phyloP scores from a whole-genome alignment of 768 basidiomycete species.

The Kwoniella mangroviensis region DNA sequence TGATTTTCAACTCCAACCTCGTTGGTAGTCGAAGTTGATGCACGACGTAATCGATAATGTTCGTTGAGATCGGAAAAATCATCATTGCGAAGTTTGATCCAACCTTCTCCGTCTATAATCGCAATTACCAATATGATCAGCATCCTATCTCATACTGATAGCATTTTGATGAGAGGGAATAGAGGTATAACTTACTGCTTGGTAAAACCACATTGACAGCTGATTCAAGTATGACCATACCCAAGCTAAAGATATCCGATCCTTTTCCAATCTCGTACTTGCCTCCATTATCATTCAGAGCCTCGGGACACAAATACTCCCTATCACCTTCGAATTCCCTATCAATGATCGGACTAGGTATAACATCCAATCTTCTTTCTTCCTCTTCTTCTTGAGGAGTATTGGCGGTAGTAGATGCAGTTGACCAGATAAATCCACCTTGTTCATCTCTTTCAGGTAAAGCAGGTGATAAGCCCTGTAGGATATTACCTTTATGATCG shows the following conservation, averaged over 20 bases:
- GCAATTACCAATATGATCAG: background rate
- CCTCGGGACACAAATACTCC: constrained; percentile 93
- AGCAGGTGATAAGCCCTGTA: constrained; percentile 40
- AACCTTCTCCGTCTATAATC: constrained; percentile 76
- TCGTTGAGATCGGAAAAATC: constrained; percentile 70
- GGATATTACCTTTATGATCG: constrained; percentile 46
- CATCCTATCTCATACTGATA: no score
- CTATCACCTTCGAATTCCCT: constrained; percentile 87
- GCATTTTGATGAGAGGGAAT: background rate
- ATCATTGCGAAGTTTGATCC: constrained; percentile 89
- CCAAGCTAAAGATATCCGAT: constrained; percentile 96
- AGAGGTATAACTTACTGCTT: constrained; percentile 66
- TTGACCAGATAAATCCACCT: constrained; percentile 43
- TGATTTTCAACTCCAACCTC: background rate
- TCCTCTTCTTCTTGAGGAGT: constrained; percentile 13
- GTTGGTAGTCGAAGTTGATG: background rate
- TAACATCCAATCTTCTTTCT: constrained; percentile 12
- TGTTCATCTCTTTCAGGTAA: constrained; percentile 36
- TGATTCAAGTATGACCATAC: constrained; percentile 93
- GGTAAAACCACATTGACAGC: constrained; percentile 95
- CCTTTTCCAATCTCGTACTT: constrained; percentile 70
- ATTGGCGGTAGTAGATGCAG: background rate
- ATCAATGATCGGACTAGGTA: constrained; percentile 46
- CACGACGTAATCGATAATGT: constrained; percentile 30
- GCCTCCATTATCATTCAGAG: constrained; percentile 70